phyloP scores from a whole-genome alignment of 2,329 filamentous ascomycete genomes.

The Microcyclospora tardicrescens region DNA sequence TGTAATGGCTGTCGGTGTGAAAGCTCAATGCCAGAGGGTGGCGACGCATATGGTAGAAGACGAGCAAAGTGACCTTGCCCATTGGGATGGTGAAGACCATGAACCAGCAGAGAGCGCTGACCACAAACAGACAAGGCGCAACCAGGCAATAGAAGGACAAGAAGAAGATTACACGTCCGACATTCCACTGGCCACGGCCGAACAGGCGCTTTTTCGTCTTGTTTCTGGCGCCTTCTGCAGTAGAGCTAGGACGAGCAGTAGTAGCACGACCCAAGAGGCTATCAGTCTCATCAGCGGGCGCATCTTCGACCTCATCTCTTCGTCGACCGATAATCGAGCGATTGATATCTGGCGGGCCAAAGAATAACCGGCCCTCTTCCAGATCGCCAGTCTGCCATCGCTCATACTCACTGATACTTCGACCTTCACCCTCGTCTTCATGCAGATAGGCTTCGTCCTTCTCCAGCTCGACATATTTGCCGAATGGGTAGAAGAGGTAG shows the following conservation, averaged over 20 bases:
- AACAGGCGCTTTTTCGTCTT: slow-evolving; percentile 71
- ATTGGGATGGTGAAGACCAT: slow-evolving; percentile 97
- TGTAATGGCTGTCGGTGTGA: slow-evolving; percentile 68
- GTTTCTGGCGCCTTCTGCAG: slow-evolving; percentile 11
- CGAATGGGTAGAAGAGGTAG: slow-evolving; percentile 93
- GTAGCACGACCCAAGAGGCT: slow-evolving; percentile 58
- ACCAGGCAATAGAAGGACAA: slow-evolving; percentile 89
- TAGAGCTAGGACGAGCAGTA: slow-evolving; percentile 9
- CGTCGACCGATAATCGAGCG: slow-evolving; percentile 76
- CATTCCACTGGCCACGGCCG: slow-evolving; percentile 88
- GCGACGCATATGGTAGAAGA: slow-evolving; percentile 82
- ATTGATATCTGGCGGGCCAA: slow-evolving; percentile 59
- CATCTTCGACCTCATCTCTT: slow-evolving; percentile 75
- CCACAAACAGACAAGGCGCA: slow-evolving; percentile 70
- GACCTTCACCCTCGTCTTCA: slow-evolving; percentile 87
- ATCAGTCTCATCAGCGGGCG: slow-evolving; percentile 62
- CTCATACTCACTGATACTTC: slow-evolving; percentile 97
- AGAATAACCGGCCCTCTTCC: slow-evolving; percentile 90
- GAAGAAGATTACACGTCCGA: slow-evolving; percentile 92
- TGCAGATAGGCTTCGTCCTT: slow-evolving; percentile 89
- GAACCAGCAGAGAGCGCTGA: slow-evolving; percentile 86
- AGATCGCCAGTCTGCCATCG: slow-evolving; percentile 97
- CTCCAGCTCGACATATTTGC: slow-evolving; percentile 85
- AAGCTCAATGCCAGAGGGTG: slow-evolving; percentile 90
- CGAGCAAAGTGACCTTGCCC: slow-evolving; percentile 82